Evolutionary conservation across 192 early-diverging fungal species (phyloP), one percentile per base, ranked within the genome.

Genomic region (Coemansia brasiliensis): DNA sequence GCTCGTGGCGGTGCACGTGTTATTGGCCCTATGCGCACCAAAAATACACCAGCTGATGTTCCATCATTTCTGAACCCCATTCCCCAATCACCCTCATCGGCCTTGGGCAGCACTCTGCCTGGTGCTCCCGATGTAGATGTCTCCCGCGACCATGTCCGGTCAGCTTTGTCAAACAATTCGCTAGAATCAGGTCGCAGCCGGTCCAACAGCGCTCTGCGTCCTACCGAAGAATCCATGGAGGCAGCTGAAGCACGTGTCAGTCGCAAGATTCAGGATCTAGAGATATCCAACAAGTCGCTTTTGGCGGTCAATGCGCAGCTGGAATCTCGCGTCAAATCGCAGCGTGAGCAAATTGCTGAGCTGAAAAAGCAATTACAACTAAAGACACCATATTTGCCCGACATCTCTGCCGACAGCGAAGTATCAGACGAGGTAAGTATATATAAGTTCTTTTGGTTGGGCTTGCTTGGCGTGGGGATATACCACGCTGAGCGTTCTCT

Each of bases 211-310:
- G 59, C 64, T 22, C 25, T 54, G 32, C 59, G 25, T 20, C 74
- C 74, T 5, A 63, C 63, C 9, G 74, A 77, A 41, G 74, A 70
- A 37, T 63, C 56, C 7, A 70, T 77, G 68, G 74, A 77, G 44
- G 77, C 77, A 5, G 65, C 66, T 20, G 79, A 81, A 52, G 79
- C 79, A 11, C 72, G 79, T 5, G 68, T 74, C 41, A 75, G 69
- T 60, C 79, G 79, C 37, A 74, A 72, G 57, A 67, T 81, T 42
- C 72, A 81, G 35, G 79, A 81, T 50, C 63, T 81, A 24, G 69
- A 81, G 55, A 81, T 81, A 16, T 72, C 79, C 0, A 81, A 81
- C 65, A 63, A 56, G 46, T 81, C 79, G 35, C 63, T 81, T 41
- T 21, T 81, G 59, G 68, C 68, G 15, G 68, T 81, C 45, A 81